phyloP scores from a whole-genome alignment of 768 basidiomycete genomes.

The Fomitopsis serialis region DNA sequence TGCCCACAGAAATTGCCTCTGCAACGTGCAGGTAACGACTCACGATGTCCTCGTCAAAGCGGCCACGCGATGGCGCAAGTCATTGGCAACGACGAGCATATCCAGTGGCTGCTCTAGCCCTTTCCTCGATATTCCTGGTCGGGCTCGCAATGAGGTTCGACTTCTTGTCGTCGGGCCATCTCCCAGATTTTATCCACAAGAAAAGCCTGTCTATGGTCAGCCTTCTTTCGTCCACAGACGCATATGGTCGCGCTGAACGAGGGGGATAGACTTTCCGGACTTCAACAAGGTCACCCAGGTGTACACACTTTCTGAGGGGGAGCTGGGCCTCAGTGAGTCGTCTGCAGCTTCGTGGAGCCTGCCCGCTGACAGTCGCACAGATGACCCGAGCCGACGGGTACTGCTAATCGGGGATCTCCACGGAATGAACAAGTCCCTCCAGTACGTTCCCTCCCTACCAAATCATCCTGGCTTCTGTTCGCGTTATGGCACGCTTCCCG shows the following conservation, averaged over 20 bases:
- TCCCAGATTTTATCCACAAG: constrained; percentile 7
- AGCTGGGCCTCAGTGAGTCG: constrained; percentile 51
- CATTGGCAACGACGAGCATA: constrained; percentile 7
- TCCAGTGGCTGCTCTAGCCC: constrained; percentile 33
- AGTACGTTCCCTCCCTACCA: constrained; percentile 37
- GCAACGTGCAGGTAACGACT: no score
- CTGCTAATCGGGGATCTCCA: constrained; percentile 88
- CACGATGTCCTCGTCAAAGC: no score
- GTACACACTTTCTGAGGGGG: constrained; percentile 35
- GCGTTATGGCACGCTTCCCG: background rate
- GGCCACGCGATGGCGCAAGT: no score
- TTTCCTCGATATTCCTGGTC: constrained; percentile 38
- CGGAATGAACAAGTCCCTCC: constrained; percentile 65
- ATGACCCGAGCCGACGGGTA: constrained; percentile 46
- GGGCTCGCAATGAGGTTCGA: constrained; percentile 23
- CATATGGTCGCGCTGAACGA: background rate
- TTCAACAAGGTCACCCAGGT: constrained; percentile 45
- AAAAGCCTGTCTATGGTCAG: constrained; percentile 10
- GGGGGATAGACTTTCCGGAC: constrained; percentile 40
- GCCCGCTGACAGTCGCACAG: constrained; percentile 26
- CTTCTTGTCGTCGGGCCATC: constrained; percentile 10
- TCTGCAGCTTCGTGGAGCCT: background rate
- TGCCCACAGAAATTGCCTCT: no score
- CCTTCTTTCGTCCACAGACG: constrained; percentile 1
- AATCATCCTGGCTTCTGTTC: background rate